Percentiles rank a stretch among this genome's conserved stretches.
Evolutionary conservation across 2,329 filamentous ascomycete species (phyloP).

Genomic region (Geoglossum cookeanum): DNA sequence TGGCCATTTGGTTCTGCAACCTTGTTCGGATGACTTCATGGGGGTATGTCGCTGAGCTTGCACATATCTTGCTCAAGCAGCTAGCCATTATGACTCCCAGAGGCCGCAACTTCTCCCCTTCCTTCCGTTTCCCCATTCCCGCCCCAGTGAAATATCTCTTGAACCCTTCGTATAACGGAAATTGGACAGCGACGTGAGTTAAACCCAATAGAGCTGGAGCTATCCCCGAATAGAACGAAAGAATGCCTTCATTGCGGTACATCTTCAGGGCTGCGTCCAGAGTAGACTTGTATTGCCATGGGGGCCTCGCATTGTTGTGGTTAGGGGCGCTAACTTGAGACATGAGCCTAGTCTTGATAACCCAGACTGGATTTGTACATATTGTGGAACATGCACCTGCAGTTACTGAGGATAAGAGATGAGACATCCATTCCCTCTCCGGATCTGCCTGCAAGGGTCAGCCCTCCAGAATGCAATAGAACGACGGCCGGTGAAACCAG

Average conservation of each 20-base stretch:
- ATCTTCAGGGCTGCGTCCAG: conserved; percentile 88
- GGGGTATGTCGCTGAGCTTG: conserved; percentile 88
- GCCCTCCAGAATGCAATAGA: conserved; percentile 6
- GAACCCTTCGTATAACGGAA: conserved; percentile 86
- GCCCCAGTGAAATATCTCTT: conserved; percentile 80
- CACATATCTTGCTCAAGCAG: conserved; percentile 82
- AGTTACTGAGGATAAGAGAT: conserved; percentile 75
- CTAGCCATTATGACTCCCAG: conserved; percentile 72
- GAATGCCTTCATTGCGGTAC: conserved; percentile 75
- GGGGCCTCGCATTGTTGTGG: conserved; percentile 37
- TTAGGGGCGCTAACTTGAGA: conserved; percentile 54
- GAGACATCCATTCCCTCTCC: conserved; percentile 51
- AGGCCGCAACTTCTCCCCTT: conserved; percentile 27
- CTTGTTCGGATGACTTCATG: conserved; percentile 91
- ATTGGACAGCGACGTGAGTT: conserved; percentile 91
- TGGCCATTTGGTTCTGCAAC: conserved; percentile 65
- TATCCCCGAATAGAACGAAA: conserved; percentile 87
- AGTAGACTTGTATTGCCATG: conserved; percentile 83
- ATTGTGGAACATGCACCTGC: conserved; percentile 87
- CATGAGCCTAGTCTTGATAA: conserved; percentile 97
- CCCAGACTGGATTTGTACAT: conserved; percentile 95
- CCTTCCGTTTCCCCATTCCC: conserved; percentile 48
- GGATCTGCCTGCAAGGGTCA: conserved; percentile 6
- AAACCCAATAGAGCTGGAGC: conserved; percentile 81
- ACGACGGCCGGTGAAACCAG: neutral